Base-by-base conservation (phyloP, 2,329 filamentous ascomycete species). In the Exserohilum rostratum region DNA sequence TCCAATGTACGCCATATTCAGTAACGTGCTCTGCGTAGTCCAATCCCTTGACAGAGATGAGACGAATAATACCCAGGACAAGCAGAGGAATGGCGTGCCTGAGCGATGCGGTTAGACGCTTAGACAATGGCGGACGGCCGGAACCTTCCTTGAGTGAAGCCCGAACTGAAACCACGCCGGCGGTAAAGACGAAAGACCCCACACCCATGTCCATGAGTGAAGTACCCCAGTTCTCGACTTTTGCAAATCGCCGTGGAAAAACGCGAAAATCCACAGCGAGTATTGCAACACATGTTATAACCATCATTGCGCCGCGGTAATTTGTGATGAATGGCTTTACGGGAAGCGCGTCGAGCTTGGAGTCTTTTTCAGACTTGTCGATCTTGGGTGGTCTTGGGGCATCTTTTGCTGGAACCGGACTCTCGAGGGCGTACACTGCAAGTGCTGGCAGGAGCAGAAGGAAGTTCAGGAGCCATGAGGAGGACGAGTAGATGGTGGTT, bases 181-280 rank as follows among this genome's bases (percentile, higher is more conserved):
- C 90, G 2, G 92, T 92, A 77, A 96, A 99, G 66, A 99, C 95
- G 77, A 99, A 99, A 11, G 93, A 96, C 25, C 95, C 95, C 43
- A 99, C 95, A 44, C 95, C 95, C 68, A 98, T 82, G 73, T 99
- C 95, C 95, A 99, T 99, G 58, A 99, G 79, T n/a, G 93, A 98
- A 1, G 93, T 97, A 50, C 95, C 95, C 91, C 95, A 99, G n/a
- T 91, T 97, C 77, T 99, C 95, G 2, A 96, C 95, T 79, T 99
- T 99, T 53, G 92, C 95, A 73, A 98, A 98, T 29, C 95, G 88
- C 25, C 95, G 86, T 2, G 95, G 95, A 68, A 99, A 99, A 55
- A 97, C 82, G 15, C 83, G 87, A 73, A 99, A 99, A 76, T 99
- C 95, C 46, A 99, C 95, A 13, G 95, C 95, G n/a, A 99, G 83